Percentiles rank a stretch among this genome's conserved stretches.
phyloP scores from a whole-genome alignment of 345 rosid genomes.

The Rubroshorea leprosula region DNA sequence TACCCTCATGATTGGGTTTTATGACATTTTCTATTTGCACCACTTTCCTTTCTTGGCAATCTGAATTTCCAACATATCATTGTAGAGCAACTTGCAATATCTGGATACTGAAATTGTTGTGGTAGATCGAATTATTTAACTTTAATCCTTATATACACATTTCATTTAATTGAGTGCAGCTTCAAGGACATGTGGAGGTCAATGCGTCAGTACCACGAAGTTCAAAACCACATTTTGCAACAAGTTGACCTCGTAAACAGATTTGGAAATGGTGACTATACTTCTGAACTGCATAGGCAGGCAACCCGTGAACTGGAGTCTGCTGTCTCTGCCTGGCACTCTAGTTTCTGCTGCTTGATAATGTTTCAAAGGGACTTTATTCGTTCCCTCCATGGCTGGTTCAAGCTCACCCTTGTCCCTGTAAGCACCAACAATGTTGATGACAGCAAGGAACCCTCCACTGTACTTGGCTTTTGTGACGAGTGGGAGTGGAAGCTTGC shows the following conservation, averaged over 20 bases:
- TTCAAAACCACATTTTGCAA: constrained; percentile 78
- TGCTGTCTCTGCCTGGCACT: too few species aligned
- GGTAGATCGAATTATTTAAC: too few species aligned
- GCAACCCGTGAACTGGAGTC: too few species aligned
- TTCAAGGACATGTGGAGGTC: constrained; percentile 95
- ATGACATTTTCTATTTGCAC: too few species aligned
- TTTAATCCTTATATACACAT: too few species aligned
- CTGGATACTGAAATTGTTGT: too few species aligned
- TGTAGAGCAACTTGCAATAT: neutral
- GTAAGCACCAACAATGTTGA: constrained; percentile 46
- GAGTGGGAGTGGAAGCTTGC: constrained; percentile 98
- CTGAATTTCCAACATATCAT: too few species aligned
- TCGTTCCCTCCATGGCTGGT: constrained; percentile 78
- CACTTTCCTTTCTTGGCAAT: too few species aligned
- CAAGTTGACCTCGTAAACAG: constrained; percentile 92
- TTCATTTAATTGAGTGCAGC: constrained; percentile 38
- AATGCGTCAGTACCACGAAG: constrained; percentile 82
- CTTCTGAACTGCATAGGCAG: too few species aligned
- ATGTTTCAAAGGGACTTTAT: constrained; percentile 86
- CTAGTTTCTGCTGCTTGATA: too few species aligned
- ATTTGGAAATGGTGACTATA: constrained; percentile 63
- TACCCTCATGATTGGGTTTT: too few species aligned
- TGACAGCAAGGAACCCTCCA: constrained; percentile 37
- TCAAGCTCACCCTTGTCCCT: constrained; percentile 74
- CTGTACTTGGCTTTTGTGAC: constrained; percentile 65